Base-by-base conservation (phyloP, 2,329 filamentous ascomycete species). In the Pseudophaeomoniella oleicola region DNA sequence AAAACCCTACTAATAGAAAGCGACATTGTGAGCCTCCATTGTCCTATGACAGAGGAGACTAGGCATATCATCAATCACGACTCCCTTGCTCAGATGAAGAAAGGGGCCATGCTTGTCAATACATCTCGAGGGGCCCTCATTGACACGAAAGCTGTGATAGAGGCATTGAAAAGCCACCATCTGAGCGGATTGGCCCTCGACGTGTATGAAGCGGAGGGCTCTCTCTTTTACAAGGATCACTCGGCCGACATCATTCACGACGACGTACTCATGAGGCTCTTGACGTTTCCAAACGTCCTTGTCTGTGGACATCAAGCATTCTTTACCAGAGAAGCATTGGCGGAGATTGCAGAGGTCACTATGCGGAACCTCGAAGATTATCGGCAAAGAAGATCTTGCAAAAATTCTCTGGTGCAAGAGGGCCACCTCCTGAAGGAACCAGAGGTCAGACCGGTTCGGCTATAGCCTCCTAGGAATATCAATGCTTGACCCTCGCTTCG, bases 301-400 rank as follows among this genome's bases (percentile, higher is more conserved):
- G 58, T 81, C 40, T 76, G 69, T 43, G 75, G 76, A 0, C 77
- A 81, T 46, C 77, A 81, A 58, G 77, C 72, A 1, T 81, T 81
- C 56, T 77, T 81, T 46, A 81, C 76, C 4, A 58, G 69, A 19
- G 75, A 81, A 55, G 77, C 77, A 1, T 55, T 81, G 34, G 58
- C 59, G 5, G 74, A 78, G 55, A 81, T 81, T 46, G 67, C 75
- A 2, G 64, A 69, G 32, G 68, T 63, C 36, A 79, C 75, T 2
- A 46, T 79, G 41, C 54, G 57, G 38, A 27, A 27, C n/a, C n/a
- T 27, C 9, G 22, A 27, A n/a, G 22, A 27, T 27, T 27, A 27
- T n/a, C 22, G 6, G 22, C 6, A 9, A n/a, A 27, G n/a, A n/a
- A 27, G 22, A n/a, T 27, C 22, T n/a, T 27, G 22, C n/a, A 27